These are phyloP conservation scores for Xylaria grammica DNA, from an alignment of 495 filamentous ascomycete species.

Conservation along the genomic window DNA sequence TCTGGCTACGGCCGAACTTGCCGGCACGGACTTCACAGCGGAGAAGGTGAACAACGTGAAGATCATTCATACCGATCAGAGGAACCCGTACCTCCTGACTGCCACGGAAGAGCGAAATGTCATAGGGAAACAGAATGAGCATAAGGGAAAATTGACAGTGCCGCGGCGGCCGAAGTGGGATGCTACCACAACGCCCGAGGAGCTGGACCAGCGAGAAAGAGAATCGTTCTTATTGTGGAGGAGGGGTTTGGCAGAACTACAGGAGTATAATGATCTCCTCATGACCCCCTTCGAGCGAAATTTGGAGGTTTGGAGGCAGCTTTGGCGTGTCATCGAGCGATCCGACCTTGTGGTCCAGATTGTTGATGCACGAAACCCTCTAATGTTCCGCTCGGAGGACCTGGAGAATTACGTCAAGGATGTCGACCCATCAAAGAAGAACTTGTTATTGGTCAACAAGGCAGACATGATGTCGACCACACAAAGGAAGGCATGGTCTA, in stretches of 20 bases:
- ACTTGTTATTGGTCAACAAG: constrained; percentile 95
- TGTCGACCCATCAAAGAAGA: constrained; percentile 84
- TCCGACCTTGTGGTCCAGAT: constrained; percentile 98
- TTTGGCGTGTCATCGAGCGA: constrained; percentile 98
- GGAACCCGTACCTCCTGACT: constrained; percentile 92
- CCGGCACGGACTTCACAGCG: constrained; percentile 97
- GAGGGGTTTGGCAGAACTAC: constrained; percentile 86
- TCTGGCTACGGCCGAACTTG: constrained; percentile 83
- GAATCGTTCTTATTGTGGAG: constrained; percentile 88
- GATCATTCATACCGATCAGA: constrained; percentile 94
- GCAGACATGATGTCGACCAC: constrained; percentile 96
- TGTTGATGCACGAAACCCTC: constrained; percentile 93
- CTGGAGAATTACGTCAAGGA: constrained; percentile 93
- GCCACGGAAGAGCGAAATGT: constrained; percentile 81
- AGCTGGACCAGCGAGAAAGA: constrained; percentile 80
- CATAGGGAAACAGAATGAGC: constrained; percentile 79
- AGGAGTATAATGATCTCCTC: constrained; percentile 88
- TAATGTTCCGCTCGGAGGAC: constrained; percentile 93
- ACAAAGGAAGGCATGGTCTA: constrained; percentile 85
- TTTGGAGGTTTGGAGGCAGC: constrained; percentile 95
- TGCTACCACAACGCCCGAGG: constrained; percentile 74
- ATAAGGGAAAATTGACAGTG: constrained; percentile 79
- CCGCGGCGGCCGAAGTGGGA: constrained; percentile 92
- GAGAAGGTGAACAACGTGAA: constrained; percentile 99
- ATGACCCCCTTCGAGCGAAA: constrained; percentile 99